Evolutionary conservation across 805 yeast genomes (phyloP), one percentile per base, ranked within the genome.

Genomic region (Suhomyces tanzawaensis): DNA sequence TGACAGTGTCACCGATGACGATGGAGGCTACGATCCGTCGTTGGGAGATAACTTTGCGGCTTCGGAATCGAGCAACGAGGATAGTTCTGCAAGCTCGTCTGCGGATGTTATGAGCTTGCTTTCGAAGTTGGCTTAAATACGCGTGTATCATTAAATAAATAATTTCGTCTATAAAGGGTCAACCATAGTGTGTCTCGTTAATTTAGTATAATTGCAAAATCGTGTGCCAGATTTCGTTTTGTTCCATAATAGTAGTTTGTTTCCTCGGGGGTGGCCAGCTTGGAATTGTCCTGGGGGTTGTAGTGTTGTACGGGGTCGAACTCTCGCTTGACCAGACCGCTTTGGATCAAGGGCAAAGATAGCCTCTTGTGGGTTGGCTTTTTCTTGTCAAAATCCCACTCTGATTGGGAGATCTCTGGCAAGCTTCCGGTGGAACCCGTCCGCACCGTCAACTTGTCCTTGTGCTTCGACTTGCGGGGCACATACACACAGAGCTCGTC

Each of bases 101-200:
- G 33, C 39, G 13, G 58, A 55, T 37, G 66, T 64, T 7, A 48
- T 62, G 56, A 60, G 60, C 45, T 44, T 64, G 21, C 53, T 64
- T 40, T 59, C 66, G 3, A 63, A 62, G 41, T 48, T 62, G 27
- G 52, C 54, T 6, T 51, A 17, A 28, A 24, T 21, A 21, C 7
- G 9, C 9, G 8, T 21, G 23, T 21, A 21, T 21, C 12, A 25
- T 14, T 25, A 25, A n/a, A 12, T 6, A 12, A 25, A 25, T 7
- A 12, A n/a, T n/a, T n/a, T n/a, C n/a, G 29, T 28, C 19, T 28
- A 28, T 28, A 16, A 17, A 28, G 12, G 13, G 29, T 26, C 14
- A n/a, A n/a, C 16, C 29, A 26, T 7, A 26, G 29, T n/a, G 13
- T 25, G 29, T 25, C 9, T 9, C 23, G 9, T 7, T 24, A 24